These are phyloP conservation scores for Aeminium ludgeri DNA, from an alignment of 495 filamentous ascomycete genomes.

Conservation along the genomic window DNA sequence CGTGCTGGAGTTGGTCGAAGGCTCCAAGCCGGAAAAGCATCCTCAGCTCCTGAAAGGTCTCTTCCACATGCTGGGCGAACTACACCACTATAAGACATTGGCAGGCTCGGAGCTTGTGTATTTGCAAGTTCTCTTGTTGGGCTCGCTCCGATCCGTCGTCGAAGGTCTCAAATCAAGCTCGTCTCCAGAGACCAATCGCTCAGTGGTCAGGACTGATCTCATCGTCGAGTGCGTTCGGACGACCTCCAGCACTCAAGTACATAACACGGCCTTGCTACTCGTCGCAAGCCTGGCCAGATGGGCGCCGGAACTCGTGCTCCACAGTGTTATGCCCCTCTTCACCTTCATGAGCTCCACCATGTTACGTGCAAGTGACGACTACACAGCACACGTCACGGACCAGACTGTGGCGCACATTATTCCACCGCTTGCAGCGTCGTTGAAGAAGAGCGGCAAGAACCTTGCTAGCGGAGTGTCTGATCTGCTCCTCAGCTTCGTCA, in stretches of 20 bases:
- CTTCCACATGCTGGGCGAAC: conserved; percentile 66
- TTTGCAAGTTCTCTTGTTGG: conserved; percentile 61
- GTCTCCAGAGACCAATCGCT: conserved; percentile 47
- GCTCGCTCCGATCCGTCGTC: conserved; percentile 62
- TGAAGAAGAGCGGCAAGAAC: conserved; percentile 61
- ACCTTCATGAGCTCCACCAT: conserved; percentile 89
- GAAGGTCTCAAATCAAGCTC: conserved; percentile 42
- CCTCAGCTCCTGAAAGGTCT: conserved; percentile 56
- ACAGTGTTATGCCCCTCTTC: conserved; percentile 97
- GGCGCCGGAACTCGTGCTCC: conserved; percentile 73
- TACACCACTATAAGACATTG: conserved; percentile 60
- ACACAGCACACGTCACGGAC: conserved; percentile 82
- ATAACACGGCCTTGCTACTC: conserved; percentile 79
- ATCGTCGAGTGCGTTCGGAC: conserved; percentile 83
- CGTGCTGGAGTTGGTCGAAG: conserved; percentile 74
- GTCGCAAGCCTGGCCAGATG: conserved; percentile 67
- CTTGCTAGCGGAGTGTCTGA: conserved; percentile 66
- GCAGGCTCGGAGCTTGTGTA: conserved; percentile 67
- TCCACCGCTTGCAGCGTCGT: conserved; percentile 70
- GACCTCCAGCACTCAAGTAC: conserved; percentile 73
- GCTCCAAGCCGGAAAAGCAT: conserved; percentile 51
- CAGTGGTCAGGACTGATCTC: conserved; percentile 64
- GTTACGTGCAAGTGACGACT: conserved; percentile 80
- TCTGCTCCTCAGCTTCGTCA: conserved; percentile 75
- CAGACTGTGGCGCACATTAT: conserved; percentile 81